These are phyloP conservation scores for Hypoxylon cercidicola DNA, from an alignment of 495 filamentous ascomycete genomes.

Conservation along the genomic window DNA sequence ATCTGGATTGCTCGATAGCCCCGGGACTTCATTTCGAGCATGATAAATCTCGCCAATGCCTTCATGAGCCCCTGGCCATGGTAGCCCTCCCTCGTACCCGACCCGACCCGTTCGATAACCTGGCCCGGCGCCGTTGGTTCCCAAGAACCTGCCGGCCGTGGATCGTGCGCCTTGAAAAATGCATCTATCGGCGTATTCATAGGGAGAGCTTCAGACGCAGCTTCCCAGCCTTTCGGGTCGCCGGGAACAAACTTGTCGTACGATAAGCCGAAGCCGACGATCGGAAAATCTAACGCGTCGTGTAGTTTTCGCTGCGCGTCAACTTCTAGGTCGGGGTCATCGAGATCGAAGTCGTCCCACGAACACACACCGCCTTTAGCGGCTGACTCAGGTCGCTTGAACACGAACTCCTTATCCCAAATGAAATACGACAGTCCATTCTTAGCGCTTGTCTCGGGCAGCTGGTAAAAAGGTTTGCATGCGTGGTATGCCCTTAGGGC, in stretches of 20 bases:
- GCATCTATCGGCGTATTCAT: slow-evolving; percentile 21
- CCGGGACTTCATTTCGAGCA: slow-evolving; percentile 40
- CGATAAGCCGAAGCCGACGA: slow-evolving; percentile 35
- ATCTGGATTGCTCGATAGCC: slow-evolving; percentile 39
- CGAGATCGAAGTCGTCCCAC: slow-evolving; percentile 49
- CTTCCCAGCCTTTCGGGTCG: slow-evolving; percentile 31
- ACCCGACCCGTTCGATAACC: slow-evolving; percentile 33
- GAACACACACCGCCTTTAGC: slow-evolving; percentile 52
- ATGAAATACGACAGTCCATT: slow-evolving; percentile 57
- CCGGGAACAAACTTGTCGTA: slow-evolving; percentile 29
- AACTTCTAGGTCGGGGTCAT: slow-evolving; percentile 35
- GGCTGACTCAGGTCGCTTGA: slow-evolving; percentile 52
- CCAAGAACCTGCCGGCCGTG: slow-evolving; percentile 31
- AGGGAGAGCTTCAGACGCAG: slow-evolving; percentile 13
- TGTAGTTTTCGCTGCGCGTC: slow-evolving; percentile 23
- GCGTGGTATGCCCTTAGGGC: slow-evolving; percentile 26
- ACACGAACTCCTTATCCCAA: slow-evolving; percentile 58
- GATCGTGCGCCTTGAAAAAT: slow-evolving; percentile 30
- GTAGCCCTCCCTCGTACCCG: slow-evolving; percentile 25
- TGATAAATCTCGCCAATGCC: slow-evolving; percentile 31
- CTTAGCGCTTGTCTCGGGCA: slow-evolving; percentile 36
- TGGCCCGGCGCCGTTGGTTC: slow-evolving; percentile 33
- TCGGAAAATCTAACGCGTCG: slow-evolving; percentile 38
- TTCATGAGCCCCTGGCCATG: slow-evolving; percentile 30
- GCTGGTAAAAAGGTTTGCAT: slow-evolving; percentile 30